A percentile compares a stretch with the other conserved stretches of the same genome.
These are phyloP conservation scores for Bonia amplexicaulis DNA, from an alignment of 176 grass and related monocot species.

Conservation along the genomic window DNA sequence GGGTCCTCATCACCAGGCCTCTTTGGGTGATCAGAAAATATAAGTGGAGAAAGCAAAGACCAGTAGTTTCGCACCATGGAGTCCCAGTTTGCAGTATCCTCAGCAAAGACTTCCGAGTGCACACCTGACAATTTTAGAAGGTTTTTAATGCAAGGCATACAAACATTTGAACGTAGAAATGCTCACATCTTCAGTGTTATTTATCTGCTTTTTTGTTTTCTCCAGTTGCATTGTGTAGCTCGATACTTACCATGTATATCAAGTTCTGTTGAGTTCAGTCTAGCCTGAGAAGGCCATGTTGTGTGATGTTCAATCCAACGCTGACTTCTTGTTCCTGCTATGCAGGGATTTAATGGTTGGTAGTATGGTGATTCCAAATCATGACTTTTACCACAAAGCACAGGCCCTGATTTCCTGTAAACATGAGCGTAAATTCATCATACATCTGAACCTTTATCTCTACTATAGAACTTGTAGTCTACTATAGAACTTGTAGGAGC, in stretches of 20 bases:
- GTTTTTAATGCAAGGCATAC: slow-evolving; percentile 10
- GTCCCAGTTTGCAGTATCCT: slow-evolving; percentile 77
- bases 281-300: slow-evolving; percentile 76
- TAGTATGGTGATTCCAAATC: slow-evolving; percentile 90
- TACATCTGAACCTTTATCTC: slow-evolving; percentile 1
- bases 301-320: slow-evolving; percentile 77
- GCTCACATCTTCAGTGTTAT: neutral
- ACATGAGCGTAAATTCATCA: neutral
- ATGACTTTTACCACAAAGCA: slow-evolving; percentile 61
- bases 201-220: neutral
- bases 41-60: slow-evolving; percentile 92
- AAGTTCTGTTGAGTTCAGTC: slow-evolving; percentile 82
- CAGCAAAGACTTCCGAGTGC: slow-evolving; percentile 60
- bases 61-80: slow-evolving; percentile 81
- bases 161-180: slow-evolving; percentile 19
- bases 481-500: too few species aligned
- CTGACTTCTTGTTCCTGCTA: slow-evolving; percentile 85
- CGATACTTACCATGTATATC: slow-evolving; percentile 67
- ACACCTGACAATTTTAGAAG: slow-evolving; percentile 47
- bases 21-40: slow-evolving; percentile 99
- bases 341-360: slow-evolving; percentile 77
- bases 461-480: neutral
- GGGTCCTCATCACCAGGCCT: slow-evolving; percentile 97
- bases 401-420: slow-evolving; percentile 78
- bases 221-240: neutral